Evolutionary conservation across 441 rosid species (phyloP).

Genomic region (Erodium moschatum): DNA sequence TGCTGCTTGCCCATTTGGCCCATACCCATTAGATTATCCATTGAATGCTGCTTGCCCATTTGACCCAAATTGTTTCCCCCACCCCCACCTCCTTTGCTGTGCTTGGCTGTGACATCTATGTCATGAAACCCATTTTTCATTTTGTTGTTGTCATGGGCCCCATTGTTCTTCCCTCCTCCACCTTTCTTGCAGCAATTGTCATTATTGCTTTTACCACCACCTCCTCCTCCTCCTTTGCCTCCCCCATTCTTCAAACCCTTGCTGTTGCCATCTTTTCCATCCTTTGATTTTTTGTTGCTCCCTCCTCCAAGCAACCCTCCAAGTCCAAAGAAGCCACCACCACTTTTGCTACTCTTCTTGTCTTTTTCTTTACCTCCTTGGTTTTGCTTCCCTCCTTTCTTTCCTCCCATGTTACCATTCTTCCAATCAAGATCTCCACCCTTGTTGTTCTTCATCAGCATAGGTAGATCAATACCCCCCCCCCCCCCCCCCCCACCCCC

Average conservation of each 20-base stretch:
- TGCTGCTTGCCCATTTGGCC: no score
- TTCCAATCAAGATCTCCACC: constrained; percentile 24
- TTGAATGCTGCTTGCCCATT: neutral
- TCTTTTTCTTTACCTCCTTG: constrained; percentile 18
- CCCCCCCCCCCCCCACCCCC: no score
- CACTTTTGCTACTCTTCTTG: constrained; percentile 33
- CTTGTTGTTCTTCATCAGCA: constrained; percentile 39
- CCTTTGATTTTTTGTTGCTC: constrained; percentile 26
- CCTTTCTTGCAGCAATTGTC: no score
- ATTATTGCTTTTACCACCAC: no score
- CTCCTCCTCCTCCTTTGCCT: neutral
- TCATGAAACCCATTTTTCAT: constrained; percentile 1
- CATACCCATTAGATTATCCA: neutral
- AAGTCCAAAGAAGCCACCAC: constrained; percentile 44
- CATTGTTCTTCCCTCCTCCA: no score
- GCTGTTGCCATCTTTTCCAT: constrained; percentile 18
- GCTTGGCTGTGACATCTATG: neutral
- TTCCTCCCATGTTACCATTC: no score
- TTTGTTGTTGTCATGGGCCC: neutral
- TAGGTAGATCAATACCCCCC: constrained; percentile 27
- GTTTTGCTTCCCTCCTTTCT: neutral
- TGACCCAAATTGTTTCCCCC: neutral
- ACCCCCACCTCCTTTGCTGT: neutral
- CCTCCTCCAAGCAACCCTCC: constrained; percentile 16
- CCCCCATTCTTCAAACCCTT: constrained; percentile 10